Base-by-base conservation (phyloP, 306 rosid species). In the Lithocarpus polystachyus region DNA sequence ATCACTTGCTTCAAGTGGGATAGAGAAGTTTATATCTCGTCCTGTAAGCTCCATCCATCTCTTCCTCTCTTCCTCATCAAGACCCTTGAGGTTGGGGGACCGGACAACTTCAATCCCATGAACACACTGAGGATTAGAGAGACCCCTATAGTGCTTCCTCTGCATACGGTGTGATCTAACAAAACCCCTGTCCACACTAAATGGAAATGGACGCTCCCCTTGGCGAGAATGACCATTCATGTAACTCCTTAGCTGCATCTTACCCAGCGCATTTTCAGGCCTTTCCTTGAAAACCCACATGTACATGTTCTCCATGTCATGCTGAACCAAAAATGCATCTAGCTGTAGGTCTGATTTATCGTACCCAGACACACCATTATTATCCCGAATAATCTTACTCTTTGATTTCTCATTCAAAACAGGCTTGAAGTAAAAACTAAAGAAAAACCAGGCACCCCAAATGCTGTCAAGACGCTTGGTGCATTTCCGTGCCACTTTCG, bases 201-300 rank as follows among this genome's bases (percentile, higher is more conserved):
- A 89, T 10, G 93, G 93, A 77, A 87, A 89, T 1, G 87, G 88
- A 14, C 82, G 88, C 68, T 87, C 93, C 73, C 93, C 93, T 72
- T 83, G 90, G 67, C 93, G 93, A 51, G 93, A 89, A 71, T 89
- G 93, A 31, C 93, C 93, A 33, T 89, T 89, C 92, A 89, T 89
- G 83, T 75, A 89, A 79, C 92, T 89, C 84, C 92, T 89, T 71
- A 89, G 71, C 83, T 89, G 92, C 92, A 89, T 89, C 87, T 89
- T 89, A 33, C 92, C 92, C 56, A 89, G 52, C 0, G 92, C 90
- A 78, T 89, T 89, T 13, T 89, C 90, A 3, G 92, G 92, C 84
- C 84, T 86, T 78, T 84, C 92, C 90, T 89, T 89, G 87, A 89
- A 89, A 78, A 86, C 90, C 92, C 92, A 89, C 92, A 89, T 89